Percentiles rank a stretch among this genome's conserved stretches.
phyloP scores from a whole-genome alignment of 2,329 filamentous ascomycete genomes.

The Diplodia intermedia region DNA sequence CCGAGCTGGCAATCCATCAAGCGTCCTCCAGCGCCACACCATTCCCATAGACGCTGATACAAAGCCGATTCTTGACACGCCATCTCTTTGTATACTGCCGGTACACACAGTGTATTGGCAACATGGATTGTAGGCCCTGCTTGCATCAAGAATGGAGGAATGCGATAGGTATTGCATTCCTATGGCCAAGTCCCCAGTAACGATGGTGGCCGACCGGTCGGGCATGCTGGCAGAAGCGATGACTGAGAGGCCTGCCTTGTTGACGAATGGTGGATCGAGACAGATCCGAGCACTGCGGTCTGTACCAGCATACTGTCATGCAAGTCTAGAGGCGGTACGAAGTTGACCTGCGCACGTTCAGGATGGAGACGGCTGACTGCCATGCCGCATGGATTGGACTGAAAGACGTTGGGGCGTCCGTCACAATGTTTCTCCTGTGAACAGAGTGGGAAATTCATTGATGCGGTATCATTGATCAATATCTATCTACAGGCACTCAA shows the following conservation, averaged over 20 bases:
- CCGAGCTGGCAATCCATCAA: background rate
- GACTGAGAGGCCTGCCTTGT: constrained; percentile 59
- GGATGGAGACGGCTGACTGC: background rate
- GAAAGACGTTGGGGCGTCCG: background rate
- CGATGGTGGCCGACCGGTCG: constrained; percentile 51
- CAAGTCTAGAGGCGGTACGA: background rate
- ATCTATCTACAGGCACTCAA: constrained; percentile 55
- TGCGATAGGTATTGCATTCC: constrained; percentile 43
- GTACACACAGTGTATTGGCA: background rate
- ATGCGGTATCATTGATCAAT: background rate
- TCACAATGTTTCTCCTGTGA: background rate
- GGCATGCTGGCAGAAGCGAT: constrained; percentile 55
- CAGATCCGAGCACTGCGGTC: constrained; percentile 55
- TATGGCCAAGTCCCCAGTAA: constrained; percentile 56
- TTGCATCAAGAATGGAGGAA: constrained; percentile 53
- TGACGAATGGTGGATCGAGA: constrained; percentile 56
- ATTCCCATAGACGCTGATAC: background rate
- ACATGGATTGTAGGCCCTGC: constrained; percentile 56
- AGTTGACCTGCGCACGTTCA: background rate
- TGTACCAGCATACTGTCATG: background rate
- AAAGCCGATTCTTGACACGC: constrained; percentile 64
- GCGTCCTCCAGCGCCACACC: background rate
- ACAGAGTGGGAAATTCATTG: background rate
- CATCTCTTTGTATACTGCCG: background rate
- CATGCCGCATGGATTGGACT: too few species aligned